Base-by-base conservation (phyloP, 2,329 filamentous ascomycete species). In the Ophiostoma pallidulum region DNA sequence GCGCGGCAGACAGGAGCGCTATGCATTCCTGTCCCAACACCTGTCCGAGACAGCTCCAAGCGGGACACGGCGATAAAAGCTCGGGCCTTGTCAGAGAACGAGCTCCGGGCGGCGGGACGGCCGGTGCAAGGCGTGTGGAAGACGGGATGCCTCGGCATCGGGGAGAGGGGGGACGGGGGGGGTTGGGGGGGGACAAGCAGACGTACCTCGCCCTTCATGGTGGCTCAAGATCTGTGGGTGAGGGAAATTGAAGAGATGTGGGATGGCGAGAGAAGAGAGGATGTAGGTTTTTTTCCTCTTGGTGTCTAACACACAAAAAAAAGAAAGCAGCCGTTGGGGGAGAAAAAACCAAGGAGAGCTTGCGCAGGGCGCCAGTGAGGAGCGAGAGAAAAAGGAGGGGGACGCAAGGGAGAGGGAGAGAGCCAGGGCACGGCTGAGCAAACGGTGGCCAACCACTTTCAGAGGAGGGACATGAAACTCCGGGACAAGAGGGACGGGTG, bases 171-270 rank as follows among this genome's bases (percentile, higher is more conserved):
- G 10, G 16, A 22, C 26, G 18, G 13, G 22, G 10, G 16, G n/a
- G 28, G 16, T 14, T 35, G 22, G 9, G 35, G 16, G 28, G 24
- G 33, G n/a, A 13, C 9, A 35, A 45, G 37, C 43, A 49, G 40
- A 66, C 73, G 63, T 63, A 76, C 73, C 70, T 76, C 73, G 66
- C 73, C 73, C 70, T 75, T 76, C 73, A 76, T 76, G 60, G 54
- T 74, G 64, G 55, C 55, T 56, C 32, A 41, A 44, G 45, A 32
- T 36, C 14, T 10, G 31, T 40, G 14, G 20, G 18, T 22, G 8
- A n/a, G 40, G 16, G 14, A 39, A 18, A 9, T 26, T 39, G 19
- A 10, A 28, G 36, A 37, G 28, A 42, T 28, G 36, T 14, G 45
- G 33, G 19, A 42, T 14, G 24, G 37, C 18, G 26, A 16, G 22